Conservation (phyloP, 352 stramenopile species). For the Thalassiosira oceanica region DNA sequence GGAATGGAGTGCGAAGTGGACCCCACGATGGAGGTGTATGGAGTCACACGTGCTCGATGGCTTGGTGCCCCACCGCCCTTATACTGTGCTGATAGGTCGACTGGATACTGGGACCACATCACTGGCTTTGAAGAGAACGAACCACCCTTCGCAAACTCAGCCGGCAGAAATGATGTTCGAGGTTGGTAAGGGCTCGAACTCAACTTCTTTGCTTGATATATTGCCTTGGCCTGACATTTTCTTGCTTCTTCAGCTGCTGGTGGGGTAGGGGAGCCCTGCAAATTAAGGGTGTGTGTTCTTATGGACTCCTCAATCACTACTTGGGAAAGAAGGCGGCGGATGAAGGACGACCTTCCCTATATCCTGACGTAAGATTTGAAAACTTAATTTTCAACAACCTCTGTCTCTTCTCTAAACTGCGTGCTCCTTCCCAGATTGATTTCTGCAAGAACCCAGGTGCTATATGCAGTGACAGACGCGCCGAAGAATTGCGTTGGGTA, state of each 20-base stretch:
- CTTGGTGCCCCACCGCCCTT: slow-evolving; percentile 47
- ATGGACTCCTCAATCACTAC: slow-evolving; percentile 53
- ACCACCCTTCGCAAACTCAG: slow-evolving; percentile 33
- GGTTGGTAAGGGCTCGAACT: too few relatives aligned
- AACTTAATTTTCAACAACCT: neutral
- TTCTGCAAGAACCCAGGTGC: slow-evolving; percentile 47
- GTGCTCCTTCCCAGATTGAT: slow-evolving; percentile 27
- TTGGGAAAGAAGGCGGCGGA: slow-evolving; percentile 24
- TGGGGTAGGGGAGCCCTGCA: slow-evolving; percentile 47
- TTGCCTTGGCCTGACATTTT: too few relatives aligned
- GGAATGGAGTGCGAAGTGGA: slow-evolving; percentile 54
- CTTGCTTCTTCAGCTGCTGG: too few relatives aligned
- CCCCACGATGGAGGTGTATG: slow-evolving; percentile 53
- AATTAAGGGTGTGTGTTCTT: slow-evolving; percentile 40
- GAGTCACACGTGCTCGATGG: slow-evolving; percentile 50
- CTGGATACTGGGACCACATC: slow-evolving; percentile 51
- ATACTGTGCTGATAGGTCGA: slow-evolving; percentile 32
- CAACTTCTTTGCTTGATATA: too few relatives aligned
- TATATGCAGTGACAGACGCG: slow-evolving; percentile 35
- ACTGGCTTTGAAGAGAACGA: slow-evolving; percentile 37
- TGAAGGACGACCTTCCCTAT: slow-evolving; percentile 21
- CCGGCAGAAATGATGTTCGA: slow-evolving; percentile 27
- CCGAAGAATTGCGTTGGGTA: slow-evolving; percentile 42
- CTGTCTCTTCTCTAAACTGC: neutral
- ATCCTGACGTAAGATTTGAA: neutral